These are phyloP conservation scores for Gossypium gossypioides DNA, from an alignment of 441 rosid genomes.

Conservation along the genomic window DNA sequence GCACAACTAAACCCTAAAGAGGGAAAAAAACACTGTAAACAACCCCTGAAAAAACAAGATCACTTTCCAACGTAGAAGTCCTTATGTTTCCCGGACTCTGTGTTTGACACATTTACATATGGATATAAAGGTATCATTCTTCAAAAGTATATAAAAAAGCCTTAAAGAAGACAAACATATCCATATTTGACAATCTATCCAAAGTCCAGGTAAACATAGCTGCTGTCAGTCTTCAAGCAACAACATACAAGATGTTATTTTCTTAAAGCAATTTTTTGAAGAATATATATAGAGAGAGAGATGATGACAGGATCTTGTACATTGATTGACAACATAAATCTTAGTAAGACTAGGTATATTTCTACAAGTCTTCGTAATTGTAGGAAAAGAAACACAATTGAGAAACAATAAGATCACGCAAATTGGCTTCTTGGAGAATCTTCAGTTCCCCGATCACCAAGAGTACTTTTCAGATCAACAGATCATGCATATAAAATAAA, in stretches of 20 bases:
- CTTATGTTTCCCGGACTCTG: background rate
- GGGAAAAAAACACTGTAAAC: background rate
- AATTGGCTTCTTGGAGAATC: background rate
- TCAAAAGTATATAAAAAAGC: too few species aligned
- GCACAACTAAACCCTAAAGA: background rate
- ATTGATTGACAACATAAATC: background rate
- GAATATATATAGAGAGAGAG: background rate
- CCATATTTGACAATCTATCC: too few species aligned
- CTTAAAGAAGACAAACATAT: too few species aligned
- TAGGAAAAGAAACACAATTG: background rate
- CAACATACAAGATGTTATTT: background rate
- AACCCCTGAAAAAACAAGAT: background rate
- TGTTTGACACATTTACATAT: too few species aligned
- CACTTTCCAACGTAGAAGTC: background rate
- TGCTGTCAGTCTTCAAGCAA: background rate
- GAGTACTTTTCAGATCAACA: background rate
- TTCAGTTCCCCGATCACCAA: background rate
- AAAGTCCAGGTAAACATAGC: too few species aligned
- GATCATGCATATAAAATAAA: background rate
- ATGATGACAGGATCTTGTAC: background rate
- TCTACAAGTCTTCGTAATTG: background rate
- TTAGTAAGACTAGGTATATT: too few species aligned
- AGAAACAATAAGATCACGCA: background rate
- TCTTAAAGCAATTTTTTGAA: background rate
- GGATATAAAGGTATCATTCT: too few species aligned